Evolutionary conservation across 1,139 yeast genomes (phyloP), one percentile per base, ranked within the genome.

Genomic region (Diutina sp.): DNA sequence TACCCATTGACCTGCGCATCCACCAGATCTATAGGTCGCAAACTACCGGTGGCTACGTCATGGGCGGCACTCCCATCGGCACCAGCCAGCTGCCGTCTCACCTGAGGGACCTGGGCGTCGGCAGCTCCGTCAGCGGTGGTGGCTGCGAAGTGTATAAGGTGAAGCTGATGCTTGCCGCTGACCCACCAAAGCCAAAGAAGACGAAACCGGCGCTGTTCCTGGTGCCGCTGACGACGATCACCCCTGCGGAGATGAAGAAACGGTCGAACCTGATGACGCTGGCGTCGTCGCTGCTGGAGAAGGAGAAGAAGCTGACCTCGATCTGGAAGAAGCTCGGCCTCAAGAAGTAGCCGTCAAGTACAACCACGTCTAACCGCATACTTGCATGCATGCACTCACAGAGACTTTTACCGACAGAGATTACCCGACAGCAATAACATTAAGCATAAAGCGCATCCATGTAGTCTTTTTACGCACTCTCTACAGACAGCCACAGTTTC

Each of bases 201-300:
- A 46, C 28, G 51, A 12, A 25, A 11, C 35, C 29, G 8, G 16
- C 35, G 6, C 29, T 38, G 29, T 28, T 47, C 6, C 51, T 47
- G 51, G 35, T 47, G 51, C 51, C 51, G 18, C 51, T 47, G 51
- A 47, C 51, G 12, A 47, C 51, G 8, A 28, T 47, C 12, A 47
- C 51, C 8, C 51, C 51, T 14, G 35, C 51, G 11, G 51, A 47
- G 11, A 47, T 47, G 51, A 47, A 47, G 51, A 25, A 28, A 14
- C 51, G 51, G 21, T 21, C 51, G 18, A 47, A 47, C n/a, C 51
- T 47, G 51, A 16, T 29, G 51, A 47, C 51, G 51, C 51, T 47
- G 51, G 51, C 51, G 51, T 47, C 51, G 30, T 47, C 51, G 21
- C 11, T 18, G 9, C 29, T 18, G 9, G 51, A 47, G 29, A 47